phyloP scores from a whole-genome alignment of 179 eudicot genomes.

The Pouteria campechiana region DNA sequence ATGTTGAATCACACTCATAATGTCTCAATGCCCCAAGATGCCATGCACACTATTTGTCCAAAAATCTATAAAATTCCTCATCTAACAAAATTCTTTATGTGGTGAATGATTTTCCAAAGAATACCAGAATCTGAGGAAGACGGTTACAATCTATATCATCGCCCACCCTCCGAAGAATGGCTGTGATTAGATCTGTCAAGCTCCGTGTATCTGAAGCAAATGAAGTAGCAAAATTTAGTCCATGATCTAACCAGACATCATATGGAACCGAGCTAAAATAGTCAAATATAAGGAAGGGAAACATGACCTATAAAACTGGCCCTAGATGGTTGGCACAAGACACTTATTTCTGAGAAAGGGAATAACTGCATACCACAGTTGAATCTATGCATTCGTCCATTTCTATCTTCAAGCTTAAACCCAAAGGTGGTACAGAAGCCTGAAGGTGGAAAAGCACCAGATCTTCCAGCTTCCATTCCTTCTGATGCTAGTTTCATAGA shows the following conservation, averaged over 20 bases:
- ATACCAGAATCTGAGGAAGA: constrained; percentile 85
- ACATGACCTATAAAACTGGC: too few species aligned
- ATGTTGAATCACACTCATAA: too few species aligned
- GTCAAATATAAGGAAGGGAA: too few species aligned
- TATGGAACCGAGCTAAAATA: neutral
- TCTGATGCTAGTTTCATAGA: constrained; percentile 76
- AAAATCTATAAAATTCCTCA: too few species aligned
- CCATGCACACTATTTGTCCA: too few species aligned
- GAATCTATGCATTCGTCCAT: constrained; percentile 90
- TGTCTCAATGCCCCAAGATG: too few species aligned
- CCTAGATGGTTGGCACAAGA: too few species aligned
- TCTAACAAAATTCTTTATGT: too few species aligned
- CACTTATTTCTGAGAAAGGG: too few species aligned
- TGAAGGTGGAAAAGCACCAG: constrained; percentile 35
- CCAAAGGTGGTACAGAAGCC: constrained; percentile 37
- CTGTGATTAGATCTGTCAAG: constrained; percentile 73
- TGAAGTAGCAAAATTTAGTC: neutral
- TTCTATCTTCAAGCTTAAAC: constrained; percentile 84
- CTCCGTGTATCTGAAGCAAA: constrained; percentile 49
- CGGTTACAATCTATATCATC: constrained; percentile 75
- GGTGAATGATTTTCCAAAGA: too few species aligned
- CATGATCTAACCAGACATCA: neutral
- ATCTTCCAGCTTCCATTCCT: constrained; percentile 53
- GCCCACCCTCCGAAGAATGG: constrained; percentile 91
- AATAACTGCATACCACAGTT: constrained; percentile 46